Percentiles rank a stretch among this genome's conserved stretches.
phyloP scores from a whole-genome alignment of 306 rosid genomes.

The Vicia villosa region DNA sequence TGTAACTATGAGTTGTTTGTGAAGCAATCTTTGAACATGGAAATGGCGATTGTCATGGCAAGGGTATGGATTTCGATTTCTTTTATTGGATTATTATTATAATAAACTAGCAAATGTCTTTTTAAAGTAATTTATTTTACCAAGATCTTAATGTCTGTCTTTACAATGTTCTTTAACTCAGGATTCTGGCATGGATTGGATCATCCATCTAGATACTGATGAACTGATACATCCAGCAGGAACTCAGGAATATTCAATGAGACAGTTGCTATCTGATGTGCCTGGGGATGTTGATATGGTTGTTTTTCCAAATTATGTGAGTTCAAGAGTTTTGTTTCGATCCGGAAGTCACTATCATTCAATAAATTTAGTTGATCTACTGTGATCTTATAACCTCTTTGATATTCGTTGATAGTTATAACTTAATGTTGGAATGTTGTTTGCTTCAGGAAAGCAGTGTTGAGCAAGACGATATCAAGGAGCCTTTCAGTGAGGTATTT shows the following conservation, averaged over 20 bases:
- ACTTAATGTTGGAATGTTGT: slow-evolving; percentile 33
- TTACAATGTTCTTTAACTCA: slow-evolving; percentile 36
- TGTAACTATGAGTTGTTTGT: slow-evolving; percentile 96
- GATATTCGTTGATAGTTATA: slow-evolving; percentile 24
- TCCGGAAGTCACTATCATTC: slow-evolving; percentile 13
- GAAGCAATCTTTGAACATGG: slow-evolving; percentile 97
- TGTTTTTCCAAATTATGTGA: slow-evolving; percentile 92
- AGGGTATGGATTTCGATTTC: slow-evolving; percentile 62
- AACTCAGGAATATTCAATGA: slow-evolving; percentile 76
- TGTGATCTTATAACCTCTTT: slow-evolving; percentile 24
- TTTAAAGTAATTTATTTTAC: slow-evolving; percentile 1
- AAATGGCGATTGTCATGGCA: slow-evolving; percentile 98
- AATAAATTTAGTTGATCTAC: slow-evolving; percentile 19
- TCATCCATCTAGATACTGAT: slow-evolving; percentile 94
- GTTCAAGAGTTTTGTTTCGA: slow-evolving; percentile 41
- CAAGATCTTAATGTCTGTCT: slow-evolving; percentile 18
- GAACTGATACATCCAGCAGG: slow-evolving; percentile 82
- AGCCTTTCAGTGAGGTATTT: slow-evolving; percentile 95
- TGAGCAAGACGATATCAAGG: slow-evolving; percentile 82
- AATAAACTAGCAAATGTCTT: slow-evolving; percentile 2
- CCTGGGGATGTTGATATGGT: slow-evolving; percentile 91
- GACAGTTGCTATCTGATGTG: slow-evolving; percentile 80
- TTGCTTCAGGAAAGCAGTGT: slow-evolving; percentile 90
- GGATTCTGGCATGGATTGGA: slow-evolving; percentile 95
- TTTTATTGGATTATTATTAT: slow-evolving; percentile 14